Evolutionary conservation across 768 basidiomycete genomes (phyloP).

Genomic region (Leccinum uliginosum): DNA sequence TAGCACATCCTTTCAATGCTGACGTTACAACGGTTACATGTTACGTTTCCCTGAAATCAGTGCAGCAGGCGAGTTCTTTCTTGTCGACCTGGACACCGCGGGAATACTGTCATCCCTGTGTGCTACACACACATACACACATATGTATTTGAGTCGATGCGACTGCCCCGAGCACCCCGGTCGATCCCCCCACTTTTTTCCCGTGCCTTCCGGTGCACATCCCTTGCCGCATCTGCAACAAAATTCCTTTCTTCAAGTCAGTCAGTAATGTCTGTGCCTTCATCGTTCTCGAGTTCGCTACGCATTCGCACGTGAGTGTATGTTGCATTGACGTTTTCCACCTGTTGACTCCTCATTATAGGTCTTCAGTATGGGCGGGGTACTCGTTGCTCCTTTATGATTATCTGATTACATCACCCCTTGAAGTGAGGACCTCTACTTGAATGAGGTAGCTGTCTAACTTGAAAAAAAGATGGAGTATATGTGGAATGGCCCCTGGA

Average conservation of each 20-base stretch:
- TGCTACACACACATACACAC: too few species aligned
- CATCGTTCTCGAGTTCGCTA: background rate
- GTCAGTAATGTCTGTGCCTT: background rate
- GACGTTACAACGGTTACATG: too few species aligned
- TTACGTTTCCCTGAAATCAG: too few species aligned
- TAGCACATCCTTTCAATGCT: too few species aligned
- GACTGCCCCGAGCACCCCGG: too few species aligned
- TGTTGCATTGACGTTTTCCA: background rate
- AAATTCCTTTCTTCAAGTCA: background rate
- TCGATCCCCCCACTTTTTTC: too few species aligned
- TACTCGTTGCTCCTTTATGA: slow-evolving; percentile 9
- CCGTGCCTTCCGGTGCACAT: background rate
- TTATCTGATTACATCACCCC: slow-evolving; percentile 9
- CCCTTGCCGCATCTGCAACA: background rate
- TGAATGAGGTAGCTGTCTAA: background rate
- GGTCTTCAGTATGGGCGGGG: background rate
- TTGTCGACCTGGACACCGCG: too few species aligned
- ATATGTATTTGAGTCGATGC: too few species aligned
- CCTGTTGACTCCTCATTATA: background rate
- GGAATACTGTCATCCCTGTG: too few species aligned
- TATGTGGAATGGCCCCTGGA: slow-evolving; percentile 17
- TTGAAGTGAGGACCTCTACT: slow-evolving; percentile 5
- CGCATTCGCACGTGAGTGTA: background rate
- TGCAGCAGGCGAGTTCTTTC: too few species aligned
- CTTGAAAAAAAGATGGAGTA: slow-evolving; percentile 5